Conservation (phyloP, 306 rosid species). For the Cyclanthera cordifolia region DNA sequence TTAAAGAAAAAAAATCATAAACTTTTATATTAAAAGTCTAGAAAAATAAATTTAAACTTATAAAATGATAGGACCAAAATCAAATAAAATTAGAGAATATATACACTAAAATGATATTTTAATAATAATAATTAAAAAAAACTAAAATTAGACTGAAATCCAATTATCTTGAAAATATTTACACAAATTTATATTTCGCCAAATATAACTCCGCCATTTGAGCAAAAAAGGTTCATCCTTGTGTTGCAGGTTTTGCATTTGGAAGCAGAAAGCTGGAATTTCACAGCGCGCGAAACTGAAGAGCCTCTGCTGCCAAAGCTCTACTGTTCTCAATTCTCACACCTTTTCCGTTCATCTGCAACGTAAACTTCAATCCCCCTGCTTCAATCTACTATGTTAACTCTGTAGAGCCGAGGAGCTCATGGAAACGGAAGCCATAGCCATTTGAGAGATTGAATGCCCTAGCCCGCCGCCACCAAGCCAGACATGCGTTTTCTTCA, state of each 20-base stretch:
- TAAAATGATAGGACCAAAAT: too few relatives aligned
- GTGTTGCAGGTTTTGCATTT: not conserved
- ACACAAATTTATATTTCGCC: too few relatives aligned
- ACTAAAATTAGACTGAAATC: too few relatives aligned
- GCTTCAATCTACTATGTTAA: not conserved
- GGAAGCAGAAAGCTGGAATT: not conserved
- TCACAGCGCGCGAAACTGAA: too few relatives aligned
- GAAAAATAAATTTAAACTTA: too few relatives aligned
- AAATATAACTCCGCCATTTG: not conserved
- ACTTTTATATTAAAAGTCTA: too few relatives aligned
- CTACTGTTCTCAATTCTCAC: not conserved
- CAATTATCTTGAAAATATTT: too few relatives aligned
- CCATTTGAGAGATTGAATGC: not conserved
- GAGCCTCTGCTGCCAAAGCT: not conserved
- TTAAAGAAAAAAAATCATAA: too few relatives aligned
- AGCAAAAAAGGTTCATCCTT: not conserved
- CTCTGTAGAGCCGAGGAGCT: not conserved
- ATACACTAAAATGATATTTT: too few relatives aligned
- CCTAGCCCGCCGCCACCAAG: not conserved
- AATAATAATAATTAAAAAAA: too few relatives aligned
- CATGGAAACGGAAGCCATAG: constrained; percentile 7
- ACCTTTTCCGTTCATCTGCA: not conserved
- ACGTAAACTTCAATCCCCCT: not conserved
- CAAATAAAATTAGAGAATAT: too few relatives aligned
- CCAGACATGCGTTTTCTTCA: constrained; percentile 45